Conservation (phyloP, 2,329 filamentous ascomycete genomes). For the Cladosporium cucumerinum region DNA sequence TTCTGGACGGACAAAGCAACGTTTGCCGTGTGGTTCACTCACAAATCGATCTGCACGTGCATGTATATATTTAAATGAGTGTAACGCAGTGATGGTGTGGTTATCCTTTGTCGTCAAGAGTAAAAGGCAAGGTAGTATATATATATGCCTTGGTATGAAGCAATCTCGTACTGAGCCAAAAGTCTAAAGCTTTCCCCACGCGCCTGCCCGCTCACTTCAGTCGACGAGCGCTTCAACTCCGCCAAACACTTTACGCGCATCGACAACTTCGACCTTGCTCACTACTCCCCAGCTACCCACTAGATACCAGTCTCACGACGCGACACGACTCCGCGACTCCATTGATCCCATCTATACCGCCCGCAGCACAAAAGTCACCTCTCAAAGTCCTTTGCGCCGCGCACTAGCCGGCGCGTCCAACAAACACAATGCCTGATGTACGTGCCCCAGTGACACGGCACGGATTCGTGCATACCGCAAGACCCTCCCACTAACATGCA, state of each 20-base stretch:
- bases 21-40: neutral
- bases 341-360: neutral
- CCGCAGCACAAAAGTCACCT: neutral
- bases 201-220: conserved; percentile 1
- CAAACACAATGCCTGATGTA: conserved; percentile 38
- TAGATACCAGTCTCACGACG: neutral
- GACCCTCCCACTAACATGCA: conserved; percentile 12
- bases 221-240: conserved; percentile 16
- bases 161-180: neutral
- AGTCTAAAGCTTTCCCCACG: neutral
- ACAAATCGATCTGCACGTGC: neutral
- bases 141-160: neutral
- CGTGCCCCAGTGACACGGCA: conserved; percentile 18
- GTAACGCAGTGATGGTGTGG: neutral
- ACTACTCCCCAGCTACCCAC: neutral
- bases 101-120: neutral
- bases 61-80: neutral
- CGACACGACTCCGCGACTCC: conserved; percentile 2
- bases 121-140: neutral
- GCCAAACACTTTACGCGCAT: neutral
- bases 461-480: neutral
- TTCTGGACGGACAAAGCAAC: neutral
- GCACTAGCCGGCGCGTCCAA: conserved; percentile 9
- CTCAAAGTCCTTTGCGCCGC: conserved; percentile 14
- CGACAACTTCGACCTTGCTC: neutral